These are phyloP conservation scores for Trypanosoma melophagium DNA, from an alignment of 208 protist species.

Conservation along the genomic window DNA sequence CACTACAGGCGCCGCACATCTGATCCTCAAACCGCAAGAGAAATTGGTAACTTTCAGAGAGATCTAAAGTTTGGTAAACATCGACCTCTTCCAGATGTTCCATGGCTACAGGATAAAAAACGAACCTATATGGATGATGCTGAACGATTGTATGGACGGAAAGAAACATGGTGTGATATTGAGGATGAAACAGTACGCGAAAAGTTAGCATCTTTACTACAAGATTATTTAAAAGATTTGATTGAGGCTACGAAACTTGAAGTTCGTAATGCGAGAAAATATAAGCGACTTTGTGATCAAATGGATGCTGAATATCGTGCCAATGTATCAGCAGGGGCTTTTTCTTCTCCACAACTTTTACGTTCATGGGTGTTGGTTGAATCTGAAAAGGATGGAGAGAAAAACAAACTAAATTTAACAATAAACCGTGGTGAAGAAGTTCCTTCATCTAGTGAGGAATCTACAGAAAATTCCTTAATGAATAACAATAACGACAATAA, in stretches of 20 bases:
- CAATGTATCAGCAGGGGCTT: slow-evolving; percentile 53
- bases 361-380: slow-evolving; percentile 45
- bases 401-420: not conserved
- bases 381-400: slow-evolving; percentile 14
- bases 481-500: slow-evolving; percentile 7
- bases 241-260: slow-evolving; percentile 63
- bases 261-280: slow-evolving; percentile 59
- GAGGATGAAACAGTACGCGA: slow-evolving; percentile 64
- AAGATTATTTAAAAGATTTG: slow-evolving; percentile 80
- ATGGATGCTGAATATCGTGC: slow-evolving; percentile 66
- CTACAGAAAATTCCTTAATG: not conserved
- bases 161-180: slow-evolving; percentile 74
- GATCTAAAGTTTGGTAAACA: slow-evolving; percentile 73
- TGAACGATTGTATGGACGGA: slow-evolving; percentile 85
- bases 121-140: slow-evolving; percentile 89
- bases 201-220: slow-evolving; percentile 72
- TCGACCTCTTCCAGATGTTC: slow-evolving; percentile 66
- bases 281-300: slow-evolving; percentile 51
- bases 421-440: not conserved
- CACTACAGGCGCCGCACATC: slow-evolving; percentile 69
- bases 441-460: not conserved
- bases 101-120: slow-evolving; percentile 70
- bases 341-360: slow-evolving; percentile 37
- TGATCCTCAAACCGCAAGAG: slow-evolving; percentile 68
- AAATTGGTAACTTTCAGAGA: slow-evolving; percentile 72